Conservation (phyloP, 192 early-diverging fungal genomes). For the Coemansia sp. region DNA sequence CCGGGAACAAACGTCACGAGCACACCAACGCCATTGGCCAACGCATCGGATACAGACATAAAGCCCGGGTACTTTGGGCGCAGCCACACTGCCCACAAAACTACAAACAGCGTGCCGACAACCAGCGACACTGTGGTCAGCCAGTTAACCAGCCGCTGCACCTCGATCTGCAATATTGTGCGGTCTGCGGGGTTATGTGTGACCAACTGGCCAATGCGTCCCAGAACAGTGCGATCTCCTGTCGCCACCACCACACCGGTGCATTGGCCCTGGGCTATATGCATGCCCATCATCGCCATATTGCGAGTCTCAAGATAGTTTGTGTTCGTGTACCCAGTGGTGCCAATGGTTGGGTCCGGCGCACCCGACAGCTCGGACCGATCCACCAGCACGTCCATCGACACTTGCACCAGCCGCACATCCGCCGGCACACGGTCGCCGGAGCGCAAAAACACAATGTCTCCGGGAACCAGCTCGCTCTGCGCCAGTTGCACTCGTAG, state of each 20-base stretch:
- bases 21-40: constrained; percentile 62
- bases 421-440: constrained; percentile 83
- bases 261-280: constrained; percentile 70
- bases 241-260: constrained; percentile 74
- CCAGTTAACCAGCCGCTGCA: constrained; percentile 78
- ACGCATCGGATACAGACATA: constrained; percentile 52
- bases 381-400: constrained; percentile 73
- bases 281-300: constrained; percentile 74
- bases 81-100: constrained; percentile 62
- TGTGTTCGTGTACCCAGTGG: constrained; percentile 63
- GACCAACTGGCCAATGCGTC: constrained; percentile 68
- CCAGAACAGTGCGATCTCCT: constrained; percentile 76
- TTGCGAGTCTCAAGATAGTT: constrained; percentile 80
- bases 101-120: constrained; percentile 53
- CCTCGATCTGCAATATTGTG: constrained; percentile 65
- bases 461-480: constrained; percentile 68
- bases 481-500: constrained; percentile 49
- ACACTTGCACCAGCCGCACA: constrained; percentile 62
- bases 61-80: constrained; percentile 59
- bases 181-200: constrained; percentile 17
- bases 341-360: constrained; percentile 64
- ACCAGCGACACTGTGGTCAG: constrained; percentile 60
- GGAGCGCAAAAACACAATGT: constrained; percentile 64
- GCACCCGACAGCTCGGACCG: constrained; percentile 79
- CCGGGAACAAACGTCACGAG: constrained; percentile 78